Evolutionary conservation across 345 rosid species (phyloP).

Genomic region (Citrus reticulata): DNA sequence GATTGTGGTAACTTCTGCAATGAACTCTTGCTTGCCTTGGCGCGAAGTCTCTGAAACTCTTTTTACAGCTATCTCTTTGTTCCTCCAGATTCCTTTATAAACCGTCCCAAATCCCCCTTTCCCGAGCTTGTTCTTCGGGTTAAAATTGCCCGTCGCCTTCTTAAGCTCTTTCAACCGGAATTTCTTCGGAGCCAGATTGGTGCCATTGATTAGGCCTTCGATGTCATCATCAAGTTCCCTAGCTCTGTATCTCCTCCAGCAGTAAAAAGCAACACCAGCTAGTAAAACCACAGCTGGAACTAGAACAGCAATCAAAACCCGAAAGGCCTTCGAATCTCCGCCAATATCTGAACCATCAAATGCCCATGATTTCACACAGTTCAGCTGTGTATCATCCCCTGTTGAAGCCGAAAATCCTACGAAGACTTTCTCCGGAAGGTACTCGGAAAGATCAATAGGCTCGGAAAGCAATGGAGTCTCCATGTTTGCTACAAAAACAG

Average conservation of each 20-base stretch:
- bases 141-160: no score
- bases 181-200: no score
- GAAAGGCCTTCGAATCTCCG: constrained; percentile 2
- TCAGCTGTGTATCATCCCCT: constrained; percentile 31
- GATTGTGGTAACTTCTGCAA: constrained; percentile 11
- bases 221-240: no score
- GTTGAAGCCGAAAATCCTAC: constrained; percentile 74
- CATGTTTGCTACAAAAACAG: constrained; percentile 35
- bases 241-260: no score
- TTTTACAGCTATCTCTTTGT: constrained; percentile 65
- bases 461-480: constrained; percentile 22
- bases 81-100: constrained; percentile 16
- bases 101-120: no score
- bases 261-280: background rate
- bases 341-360: constrained; percentile 43
- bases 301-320: constrained; percentile 34
- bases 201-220: no score
- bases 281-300: background rate
- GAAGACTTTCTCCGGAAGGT: constrained; percentile 47
- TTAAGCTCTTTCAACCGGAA: no score
- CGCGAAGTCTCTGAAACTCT: constrained; percentile 55
- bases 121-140: no score
- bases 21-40: constrained; percentile 78
- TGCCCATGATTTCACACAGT: constrained; percentile 63
- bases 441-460: background rate